Percentiles rank a stretch among this genome's conserved stretches.
These are phyloP conservation scores for Trichosphaerium sp. DNA, from an alignment of 78 protist genomes.

Conservation along the genomic window DNA sequence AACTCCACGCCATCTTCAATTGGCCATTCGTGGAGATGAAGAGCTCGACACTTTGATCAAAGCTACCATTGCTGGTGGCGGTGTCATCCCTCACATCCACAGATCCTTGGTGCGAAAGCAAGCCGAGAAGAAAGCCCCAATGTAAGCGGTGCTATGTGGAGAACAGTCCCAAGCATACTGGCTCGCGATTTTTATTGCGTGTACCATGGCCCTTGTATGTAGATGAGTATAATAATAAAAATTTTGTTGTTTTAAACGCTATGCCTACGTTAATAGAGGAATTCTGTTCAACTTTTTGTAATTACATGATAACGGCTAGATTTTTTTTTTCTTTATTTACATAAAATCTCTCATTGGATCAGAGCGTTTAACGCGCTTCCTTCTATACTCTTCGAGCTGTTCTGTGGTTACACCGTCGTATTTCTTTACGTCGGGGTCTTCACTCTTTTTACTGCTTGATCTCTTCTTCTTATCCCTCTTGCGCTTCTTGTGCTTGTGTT, in stretches of 20 bases:
- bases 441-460: not conserved
- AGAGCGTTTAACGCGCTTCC: slow-evolving; percentile 22
- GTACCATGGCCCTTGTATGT: no score
- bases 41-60: slow-evolving; percentile 79
- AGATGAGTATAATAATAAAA: no score
- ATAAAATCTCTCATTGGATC: slow-evolving; percentile 68
- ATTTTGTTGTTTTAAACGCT: no score
- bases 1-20: slow-evolving; percentile 92
- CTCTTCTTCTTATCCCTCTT: slow-evolving; percentile 11
- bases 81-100: slow-evolving; percentile 93
- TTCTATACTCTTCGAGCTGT: slow-evolving; percentile 56
- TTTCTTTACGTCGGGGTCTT: not conserved
- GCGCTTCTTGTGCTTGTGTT: slow-evolving; percentile 10
- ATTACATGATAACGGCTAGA: no score
- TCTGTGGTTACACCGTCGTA: slow-evolving; percentile 37
- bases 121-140: slow-evolving; percentile 1
- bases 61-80: slow-evolving; percentile 93
- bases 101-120: slow-evolving; percentile 29
- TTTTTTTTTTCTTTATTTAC: not conserved
- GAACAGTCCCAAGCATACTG: no score
- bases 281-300: no score
- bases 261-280: no score
- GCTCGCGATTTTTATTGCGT: no score
- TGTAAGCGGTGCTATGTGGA: no score
- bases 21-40: slow-evolving; percentile 92